Evolutionary conservation across 2,329 filamentous ascomycete genomes (phyloP).

Genomic region (Cladosporium phlei): DNA sequence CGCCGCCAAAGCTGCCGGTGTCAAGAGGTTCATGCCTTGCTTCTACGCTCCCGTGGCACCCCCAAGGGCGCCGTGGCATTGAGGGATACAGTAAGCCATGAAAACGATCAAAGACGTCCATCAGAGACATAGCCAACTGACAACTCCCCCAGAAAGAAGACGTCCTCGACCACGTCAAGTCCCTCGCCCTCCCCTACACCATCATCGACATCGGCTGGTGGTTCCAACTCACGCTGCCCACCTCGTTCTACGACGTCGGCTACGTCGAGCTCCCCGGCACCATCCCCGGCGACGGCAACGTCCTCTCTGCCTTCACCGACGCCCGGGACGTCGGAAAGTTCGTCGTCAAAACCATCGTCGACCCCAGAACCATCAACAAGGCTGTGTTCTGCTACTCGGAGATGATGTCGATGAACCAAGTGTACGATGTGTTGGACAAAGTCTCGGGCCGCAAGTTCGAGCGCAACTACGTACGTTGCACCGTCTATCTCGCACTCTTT

Average conservation of each 20-base stretch:
- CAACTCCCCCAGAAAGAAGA: slow-evolving; percentile 51
- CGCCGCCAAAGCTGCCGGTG: too few relatives aligned
- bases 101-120: not conserved
- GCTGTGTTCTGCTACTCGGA: slow-evolving; percentile 46
- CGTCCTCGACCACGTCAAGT: slow-evolving; percentile 45
- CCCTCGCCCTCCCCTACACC: slow-evolving; percentile 48
- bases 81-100: not conserved
- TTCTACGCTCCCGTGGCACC: not conserved
- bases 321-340: slow-evolving; percentile 48
- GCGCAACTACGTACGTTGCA: slow-evolving; percentile 12
- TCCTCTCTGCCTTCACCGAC: slow-evolving; percentile 43
- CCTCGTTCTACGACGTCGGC: slow-evolving; percentile 40
- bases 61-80: not conserved
- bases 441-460: slow-evolving; percentile 43
- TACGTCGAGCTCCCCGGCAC: slow-evolving; percentile 36
- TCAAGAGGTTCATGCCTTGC: too few relatives aligned
- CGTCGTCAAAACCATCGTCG: slow-evolving; percentile 46
- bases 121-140: not conserved
- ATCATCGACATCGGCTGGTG: slow-evolving; percentile 54
- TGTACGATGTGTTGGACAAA: slow-evolving; percentile 43
- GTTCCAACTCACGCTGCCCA: slow-evolving; percentile 47
- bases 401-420: slow-evolving; percentile 42
- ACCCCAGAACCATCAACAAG: slow-evolving; percentile 50
- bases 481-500: too few relatives aligned
- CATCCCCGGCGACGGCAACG: slow-evolving; percentile 44